Conservation (phyloP, 1,139 yeast genomes). For the Entelexis paramagnoliae region DNA sequence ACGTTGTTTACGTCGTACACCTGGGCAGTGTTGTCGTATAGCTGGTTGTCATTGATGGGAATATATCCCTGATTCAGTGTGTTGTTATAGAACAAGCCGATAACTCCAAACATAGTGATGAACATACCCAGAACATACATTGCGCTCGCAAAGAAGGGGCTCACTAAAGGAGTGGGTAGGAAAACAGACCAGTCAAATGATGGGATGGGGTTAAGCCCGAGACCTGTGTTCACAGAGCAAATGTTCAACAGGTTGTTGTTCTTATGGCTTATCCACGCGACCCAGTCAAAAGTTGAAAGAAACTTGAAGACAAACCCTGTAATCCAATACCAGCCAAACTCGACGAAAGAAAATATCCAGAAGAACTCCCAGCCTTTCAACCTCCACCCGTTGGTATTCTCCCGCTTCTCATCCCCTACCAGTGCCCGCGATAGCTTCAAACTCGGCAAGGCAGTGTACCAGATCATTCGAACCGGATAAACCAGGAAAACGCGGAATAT, state of each 20-base stretch:
- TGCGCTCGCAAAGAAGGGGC: slow-evolving; percentile 40
- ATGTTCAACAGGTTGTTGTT: slow-evolving; percentile 41
- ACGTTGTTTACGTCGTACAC: slow-evolving; percentile 35
- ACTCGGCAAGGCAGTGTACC: slow-evolving; percentile 33
- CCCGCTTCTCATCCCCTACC: slow-evolving; percentile 35
- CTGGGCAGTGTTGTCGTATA: slow-evolving; percentile 38
- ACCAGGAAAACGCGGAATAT: slow-evolving; percentile 47
- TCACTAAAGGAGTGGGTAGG: slow-evolving; percentile 34
- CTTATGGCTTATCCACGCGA: slow-evolving; percentile 27
- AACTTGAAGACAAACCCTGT: slow-evolving; percentile 25
- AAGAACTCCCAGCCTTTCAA: slow-evolving; percentile 31
- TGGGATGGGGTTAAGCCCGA: slow-evolving; percentile 43
- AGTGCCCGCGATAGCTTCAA: slow-evolving; percentile 48
- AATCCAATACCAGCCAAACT: slow-evolving; percentile 35
- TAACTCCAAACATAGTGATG: slow-evolving; percentile 35
- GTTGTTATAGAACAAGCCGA: slow-evolving; percentile 34
- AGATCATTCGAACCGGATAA: slow-evolving; percentile 37
- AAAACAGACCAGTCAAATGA: slow-evolving; percentile 41
- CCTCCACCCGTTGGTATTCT: slow-evolving; percentile 39
- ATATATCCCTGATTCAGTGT: slow-evolving; percentile 40
- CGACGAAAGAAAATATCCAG: slow-evolving; percentile 30
- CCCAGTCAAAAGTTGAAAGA: slow-evolving; percentile 24
- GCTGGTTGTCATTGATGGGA: slow-evolving; percentile 39
- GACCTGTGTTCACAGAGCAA: slow-evolving; percentile 42
- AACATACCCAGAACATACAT: slow-evolving; percentile 34